Evolutionary conservation across 225 moss, liverwort and hornwort genomes (phyloP).

Genomic region (Ulota crispa): DNA sequence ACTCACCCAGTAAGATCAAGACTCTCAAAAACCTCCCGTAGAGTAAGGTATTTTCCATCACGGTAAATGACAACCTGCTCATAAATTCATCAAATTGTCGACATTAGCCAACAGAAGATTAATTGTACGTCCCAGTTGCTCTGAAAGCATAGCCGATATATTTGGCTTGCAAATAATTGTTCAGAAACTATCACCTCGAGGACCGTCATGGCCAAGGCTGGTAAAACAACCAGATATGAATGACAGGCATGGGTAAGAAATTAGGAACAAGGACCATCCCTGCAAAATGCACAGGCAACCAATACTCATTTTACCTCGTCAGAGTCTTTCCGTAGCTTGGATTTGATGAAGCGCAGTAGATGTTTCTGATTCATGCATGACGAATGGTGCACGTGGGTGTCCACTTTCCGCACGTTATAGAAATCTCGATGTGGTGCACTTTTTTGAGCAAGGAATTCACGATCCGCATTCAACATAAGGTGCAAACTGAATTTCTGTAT

Average conservation of each 20-base stretch:
- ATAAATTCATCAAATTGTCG: neutral
- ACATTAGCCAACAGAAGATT: neutral
- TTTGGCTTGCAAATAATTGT: neutral
- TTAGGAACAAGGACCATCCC: too few relatives aligned
- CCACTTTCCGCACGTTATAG: constrained; percentile 91
- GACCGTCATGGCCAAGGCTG: neutral
- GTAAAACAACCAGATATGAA: neutral
- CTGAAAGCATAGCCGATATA: neutral
- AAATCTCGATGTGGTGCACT: constrained; percentile 94
- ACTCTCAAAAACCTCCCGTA: constrained; percentile 90
- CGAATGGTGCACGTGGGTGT: constrained; percentile 92
- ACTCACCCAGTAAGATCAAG: constrained; percentile 88
- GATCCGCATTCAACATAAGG: constrained; percentile 93
- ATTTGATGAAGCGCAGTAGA: constrained; percentile 91
- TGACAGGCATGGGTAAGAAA: neutral
- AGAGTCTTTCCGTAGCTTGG: constrained; percentile 83
- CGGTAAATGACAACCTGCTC: constrained; percentile 89
- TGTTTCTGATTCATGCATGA: constrained; percentile 99
- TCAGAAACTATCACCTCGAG: neutral
- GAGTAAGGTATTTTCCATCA: constrained; percentile 85
- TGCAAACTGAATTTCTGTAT: constrained; percentile 88
- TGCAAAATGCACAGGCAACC: too few relatives aligned
- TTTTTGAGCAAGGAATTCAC: constrained; percentile 90
- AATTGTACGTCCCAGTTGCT: neutral
- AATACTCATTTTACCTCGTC: constrained; percentile 47